These are phyloP conservation scores for Hypoxylon crocopeplum DNA, from an alignment of 495 filamentous ascomycete genomes.

Conservation along the genomic window DNA sequence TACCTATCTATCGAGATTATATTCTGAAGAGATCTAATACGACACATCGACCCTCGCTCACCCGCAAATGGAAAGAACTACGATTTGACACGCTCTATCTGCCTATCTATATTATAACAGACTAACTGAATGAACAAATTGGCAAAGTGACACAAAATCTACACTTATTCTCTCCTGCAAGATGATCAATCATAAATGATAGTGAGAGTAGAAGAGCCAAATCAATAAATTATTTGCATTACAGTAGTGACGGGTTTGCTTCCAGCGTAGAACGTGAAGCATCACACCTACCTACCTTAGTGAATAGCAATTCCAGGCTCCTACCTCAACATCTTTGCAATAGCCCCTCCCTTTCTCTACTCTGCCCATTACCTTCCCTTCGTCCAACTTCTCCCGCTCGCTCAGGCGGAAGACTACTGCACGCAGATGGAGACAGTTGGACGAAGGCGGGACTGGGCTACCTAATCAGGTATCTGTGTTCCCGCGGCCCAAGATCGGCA, in stretches of 20 bases:
- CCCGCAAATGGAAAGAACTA: conserved; percentile 1
- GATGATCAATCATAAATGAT: conserved; percentile 1
- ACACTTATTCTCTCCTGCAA: conserved; percentile 1
- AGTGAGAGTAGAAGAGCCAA: conserved; percentile 1
- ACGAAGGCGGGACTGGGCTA: background rate
- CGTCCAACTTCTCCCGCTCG: background rate
- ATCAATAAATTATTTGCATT: background rate
- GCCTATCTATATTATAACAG: conserved; percentile 18
- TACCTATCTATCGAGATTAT: conserved; percentile 15
- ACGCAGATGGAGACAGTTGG: background rate
- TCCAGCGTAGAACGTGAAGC: too few relatives aligned
- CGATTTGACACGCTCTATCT: too few relatives aligned
- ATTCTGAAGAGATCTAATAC: conserved; percentile 4
- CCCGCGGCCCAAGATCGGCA: background rate
- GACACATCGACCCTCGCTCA: conserved; percentile 15
- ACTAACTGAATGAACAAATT: conserved; percentile 20
- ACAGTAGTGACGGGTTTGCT: too few relatives aligned
- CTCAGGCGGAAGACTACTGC: background rate
- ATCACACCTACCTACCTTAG: too few relatives aligned
- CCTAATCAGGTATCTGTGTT: conserved; percentile 12
- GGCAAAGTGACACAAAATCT: too few relatives aligned
- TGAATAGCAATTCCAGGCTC: too few relatives aligned
- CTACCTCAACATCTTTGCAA: too few relatives aligned
- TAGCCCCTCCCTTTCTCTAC: too few relatives aligned
- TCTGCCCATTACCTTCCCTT: too few relatives aligned